phyloP scores from a whole-genome alignment of 495 filamentous ascomycete species.

The Chaetomidium leptoderma region DNA sequence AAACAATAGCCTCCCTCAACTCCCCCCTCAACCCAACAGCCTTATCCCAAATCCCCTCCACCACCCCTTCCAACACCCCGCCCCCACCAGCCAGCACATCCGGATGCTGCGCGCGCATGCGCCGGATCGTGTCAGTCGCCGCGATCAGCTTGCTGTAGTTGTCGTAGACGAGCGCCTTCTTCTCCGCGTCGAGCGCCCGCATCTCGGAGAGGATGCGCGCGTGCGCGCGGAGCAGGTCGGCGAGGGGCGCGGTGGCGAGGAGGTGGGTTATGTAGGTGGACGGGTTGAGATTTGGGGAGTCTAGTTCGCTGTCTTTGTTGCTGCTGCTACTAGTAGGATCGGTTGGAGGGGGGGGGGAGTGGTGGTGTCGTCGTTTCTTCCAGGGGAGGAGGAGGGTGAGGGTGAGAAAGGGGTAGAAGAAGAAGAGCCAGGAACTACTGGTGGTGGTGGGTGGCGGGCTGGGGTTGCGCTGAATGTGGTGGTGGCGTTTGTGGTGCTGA shows the following conservation, averaged over 20 bases:
- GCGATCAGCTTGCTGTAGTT: slow-evolving; percentile 95
- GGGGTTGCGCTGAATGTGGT: slow-evolving; percentile 38
- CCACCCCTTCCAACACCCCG: slow-evolving; percentile 59
- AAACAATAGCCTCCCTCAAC: slow-evolving; percentile 38
- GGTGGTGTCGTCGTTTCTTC: too few species aligned
- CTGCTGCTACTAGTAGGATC: too few species aligned
- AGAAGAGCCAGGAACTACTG: too few species aligned
- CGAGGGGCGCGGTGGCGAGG: slow-evolving; percentile 59
- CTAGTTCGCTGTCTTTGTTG: slow-evolving; percentile 48
- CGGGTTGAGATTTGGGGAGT: slow-evolving; percentile 53
- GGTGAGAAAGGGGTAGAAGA: too few species aligned
- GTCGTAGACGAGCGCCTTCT: slow-evolving; percentile 95
- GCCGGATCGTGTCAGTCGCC: slow-evolving; percentile 88
- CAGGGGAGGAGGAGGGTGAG: background rate
- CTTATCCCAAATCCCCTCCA: slow-evolving; percentile 76
- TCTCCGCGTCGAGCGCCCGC: slow-evolving; percentile 83
- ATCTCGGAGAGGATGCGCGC: slow-evolving; percentile 70
- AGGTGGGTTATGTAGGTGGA: slow-evolving; percentile 59
- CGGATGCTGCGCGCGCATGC: slow-evolving; percentile 71
- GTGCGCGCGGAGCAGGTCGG: slow-evolving; percentile 61
- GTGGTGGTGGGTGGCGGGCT: slow-evolving; percentile 39
- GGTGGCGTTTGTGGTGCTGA: slow-evolving; percentile 35
- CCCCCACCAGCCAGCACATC: slow-evolving; percentile 39
- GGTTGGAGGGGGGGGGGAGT: too few species aligned
- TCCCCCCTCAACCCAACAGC: slow-evolving; percentile 59